phyloP scores from a whole-genome alignment of 495 filamentous ascomycete genomes.

The Podospora comata region DNA sequence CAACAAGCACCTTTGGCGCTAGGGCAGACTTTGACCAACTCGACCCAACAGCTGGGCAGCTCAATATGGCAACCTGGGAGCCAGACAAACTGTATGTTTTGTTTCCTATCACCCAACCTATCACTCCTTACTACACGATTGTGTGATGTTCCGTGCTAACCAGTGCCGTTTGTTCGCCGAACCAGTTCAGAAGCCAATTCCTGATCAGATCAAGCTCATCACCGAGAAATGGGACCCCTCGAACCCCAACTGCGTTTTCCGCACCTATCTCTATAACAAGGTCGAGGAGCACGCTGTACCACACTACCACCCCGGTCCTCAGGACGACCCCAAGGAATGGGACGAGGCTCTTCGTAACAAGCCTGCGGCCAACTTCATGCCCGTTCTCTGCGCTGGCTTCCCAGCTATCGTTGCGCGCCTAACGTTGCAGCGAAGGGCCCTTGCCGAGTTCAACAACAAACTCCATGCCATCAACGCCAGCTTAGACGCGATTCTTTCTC shows the following conservation, averaged over 20 bases:
- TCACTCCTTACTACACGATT: background rate
- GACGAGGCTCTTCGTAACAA: slow-evolving; percentile 86
- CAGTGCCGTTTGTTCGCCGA: background rate
- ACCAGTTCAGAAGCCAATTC: slow-evolving; percentile 71
- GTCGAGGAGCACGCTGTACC: slow-evolving; percentile 74
- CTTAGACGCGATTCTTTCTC: slow-evolving; percentile 71
- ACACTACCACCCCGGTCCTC: slow-evolving; percentile 71
- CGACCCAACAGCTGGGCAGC: slow-evolving; percentile 36
- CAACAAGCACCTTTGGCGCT: slow-evolving; percentile 26
- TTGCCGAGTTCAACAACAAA: slow-evolving; percentile 69
- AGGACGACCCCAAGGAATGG: slow-evolving; percentile 83
- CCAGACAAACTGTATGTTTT: slow-evolving; percentile 41
- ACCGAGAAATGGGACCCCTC: slow-evolving; percentile 79
- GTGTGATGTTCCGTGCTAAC: slow-evolving; percentile 20
- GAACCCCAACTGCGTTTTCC: slow-evolving; percentile 71
- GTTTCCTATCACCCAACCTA: slow-evolving; percentile 11
- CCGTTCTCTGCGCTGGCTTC: slow-evolving; percentile 58
- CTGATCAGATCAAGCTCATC: slow-evolving; percentile 77
- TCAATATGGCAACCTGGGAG: slow-evolving; percentile 50
- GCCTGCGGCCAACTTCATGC: slow-evolving; percentile 72
- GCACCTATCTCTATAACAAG: slow-evolving; percentile 91
- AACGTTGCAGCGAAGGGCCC: slow-evolving; percentile 67
- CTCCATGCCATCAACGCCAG: slow-evolving; percentile 88
- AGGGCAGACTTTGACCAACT: slow-evolving; percentile 36
- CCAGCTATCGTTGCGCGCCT: slow-evolving; percentile 69